These are phyloP conservation scores for Fusarium circinatum DNA, from an alignment of 2,329 filamentous ascomycete species.

Conservation along the genomic window DNA sequence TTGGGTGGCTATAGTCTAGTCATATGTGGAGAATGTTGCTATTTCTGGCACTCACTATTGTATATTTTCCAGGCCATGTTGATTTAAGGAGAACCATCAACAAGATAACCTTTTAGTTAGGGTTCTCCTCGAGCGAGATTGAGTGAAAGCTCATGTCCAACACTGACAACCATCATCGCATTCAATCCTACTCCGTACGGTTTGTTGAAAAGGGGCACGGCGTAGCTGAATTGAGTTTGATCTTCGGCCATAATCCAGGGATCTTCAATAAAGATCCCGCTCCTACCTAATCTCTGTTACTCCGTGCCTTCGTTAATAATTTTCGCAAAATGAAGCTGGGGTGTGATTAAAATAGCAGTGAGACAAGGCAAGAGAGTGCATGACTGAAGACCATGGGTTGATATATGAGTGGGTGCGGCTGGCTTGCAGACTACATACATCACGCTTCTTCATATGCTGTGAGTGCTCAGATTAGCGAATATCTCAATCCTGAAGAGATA, in stretches of 20 bases:
- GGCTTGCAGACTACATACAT: neutral
- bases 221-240: neutral
- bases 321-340: neutral
- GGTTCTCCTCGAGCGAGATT: constrained; percentile 27
- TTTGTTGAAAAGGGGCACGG: constrained; percentile 9
- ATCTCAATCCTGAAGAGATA: neutral
- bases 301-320: neutral
- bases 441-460: neutral
- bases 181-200: neutral
- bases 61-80: neutral
- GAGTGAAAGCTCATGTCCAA: neutral
- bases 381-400: neutral
- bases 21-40: constrained; percentile 22
- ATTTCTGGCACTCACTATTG: constrained; percentile 10
- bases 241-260: neutral
- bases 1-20: neutral
- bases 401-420: neutral
- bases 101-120: constrained; percentile 22
- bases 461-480: neutral
- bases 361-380: neutral
- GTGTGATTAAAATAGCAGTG: neutral
- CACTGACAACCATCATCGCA: neutral
- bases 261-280: neutral
- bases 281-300: neutral
- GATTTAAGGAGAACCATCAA: neutral